These are phyloP conservation scores for Litsea cubeba DNA, from an alignment of 164 flowering plant species.

Conservation along the genomic window DNA sequence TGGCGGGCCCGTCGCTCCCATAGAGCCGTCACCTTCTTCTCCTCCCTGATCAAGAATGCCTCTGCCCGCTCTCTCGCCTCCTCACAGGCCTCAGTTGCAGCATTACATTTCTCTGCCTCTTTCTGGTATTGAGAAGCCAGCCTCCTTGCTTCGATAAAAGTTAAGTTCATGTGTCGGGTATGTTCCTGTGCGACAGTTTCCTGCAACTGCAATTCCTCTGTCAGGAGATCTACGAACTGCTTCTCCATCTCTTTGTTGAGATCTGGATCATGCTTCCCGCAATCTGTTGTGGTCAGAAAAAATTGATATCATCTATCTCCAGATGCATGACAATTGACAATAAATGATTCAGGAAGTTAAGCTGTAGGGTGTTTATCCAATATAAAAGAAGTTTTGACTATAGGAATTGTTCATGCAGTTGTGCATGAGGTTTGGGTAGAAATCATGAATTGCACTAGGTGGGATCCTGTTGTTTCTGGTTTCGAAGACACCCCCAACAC, in stretches of 20 bases:
- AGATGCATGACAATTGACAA: neutral
- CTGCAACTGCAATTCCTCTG: conserved; percentile 78
- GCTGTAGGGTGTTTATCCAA: neutral
- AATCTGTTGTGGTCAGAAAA: conserved; percentile 36
- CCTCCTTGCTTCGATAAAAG: conserved; percentile 68
- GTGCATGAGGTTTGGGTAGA: neutral
- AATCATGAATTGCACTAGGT: no score
- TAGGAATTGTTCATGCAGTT: neutral
- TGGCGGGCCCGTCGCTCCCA: conserved; percentile 80
- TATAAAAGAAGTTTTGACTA: neutral
- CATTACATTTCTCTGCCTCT: conserved; percentile 87
- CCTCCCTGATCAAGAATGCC: conserved; percentile 62
- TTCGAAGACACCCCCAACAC: no score
- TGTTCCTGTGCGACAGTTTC: conserved; percentile 62
- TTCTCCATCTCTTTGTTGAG: conserved; percentile 83
- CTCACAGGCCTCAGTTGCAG: conserved; percentile 91
- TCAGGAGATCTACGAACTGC: conserved; percentile 74
- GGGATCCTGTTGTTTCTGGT: no score
- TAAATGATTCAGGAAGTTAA: neutral
- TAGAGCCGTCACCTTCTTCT: conserved; percentile 59
- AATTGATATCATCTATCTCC: neutral
- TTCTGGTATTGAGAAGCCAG: conserved; percentile 73
- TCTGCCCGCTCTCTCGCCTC: conserved; percentile 71
- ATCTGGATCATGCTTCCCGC: conserved; percentile 81
- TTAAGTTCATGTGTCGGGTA: conserved; percentile 58